Evolutionary conservation across 2,329 filamentous ascomycete genomes (phyloP).

Genomic region (Venturia pyrina): DNA sequence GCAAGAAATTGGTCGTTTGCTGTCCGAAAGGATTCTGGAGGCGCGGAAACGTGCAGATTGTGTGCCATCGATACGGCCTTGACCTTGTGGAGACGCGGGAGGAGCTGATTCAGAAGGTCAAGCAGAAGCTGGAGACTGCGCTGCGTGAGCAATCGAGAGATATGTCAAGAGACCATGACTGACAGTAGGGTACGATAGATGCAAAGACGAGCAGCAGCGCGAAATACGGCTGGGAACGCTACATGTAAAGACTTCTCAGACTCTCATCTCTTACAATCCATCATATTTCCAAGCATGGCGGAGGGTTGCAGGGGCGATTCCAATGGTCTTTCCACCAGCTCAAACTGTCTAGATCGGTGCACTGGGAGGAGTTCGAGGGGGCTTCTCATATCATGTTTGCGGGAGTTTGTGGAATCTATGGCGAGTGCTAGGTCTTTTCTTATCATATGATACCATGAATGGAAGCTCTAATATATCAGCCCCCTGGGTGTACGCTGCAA

Average conservation of each 20-base stretch:
- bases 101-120: slow-evolving; percentile 29
- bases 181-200: neutral
- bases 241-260: neutral
- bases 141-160: slow-evolving; percentile 1
- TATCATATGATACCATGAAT: slow-evolving; percentile 1
- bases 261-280: neutral
- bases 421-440: neutral
- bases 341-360: neutral
- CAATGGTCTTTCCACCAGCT: neutral
- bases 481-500: neutral
- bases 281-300: neutral
- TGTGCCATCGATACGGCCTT: slow-evolving; percentile 41
- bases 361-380: neutral
- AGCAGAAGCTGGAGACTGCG: slow-evolving; percentile 20
- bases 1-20: slow-evolving; percentile 42
- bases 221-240: neutral
- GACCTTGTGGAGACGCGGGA: slow-evolving; percentile 34
- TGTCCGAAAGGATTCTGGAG: slow-evolving; percentile 45
- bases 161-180: slow-evolving; percentile 2
- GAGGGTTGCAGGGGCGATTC: neutral
- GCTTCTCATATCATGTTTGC: neutral
- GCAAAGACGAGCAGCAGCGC: neutral
- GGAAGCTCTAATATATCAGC: neutral
- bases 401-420: neutral
- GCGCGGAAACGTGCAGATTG: slow-evolving; percentile 50